Percentiles rank a stretch among this genome's conserved stretches.
These are phyloP conservation scores for Pleurotus citrinopileatus DNA, from an alignment of 768 basidiomycete species.

Conservation along the genomic window DNA sequence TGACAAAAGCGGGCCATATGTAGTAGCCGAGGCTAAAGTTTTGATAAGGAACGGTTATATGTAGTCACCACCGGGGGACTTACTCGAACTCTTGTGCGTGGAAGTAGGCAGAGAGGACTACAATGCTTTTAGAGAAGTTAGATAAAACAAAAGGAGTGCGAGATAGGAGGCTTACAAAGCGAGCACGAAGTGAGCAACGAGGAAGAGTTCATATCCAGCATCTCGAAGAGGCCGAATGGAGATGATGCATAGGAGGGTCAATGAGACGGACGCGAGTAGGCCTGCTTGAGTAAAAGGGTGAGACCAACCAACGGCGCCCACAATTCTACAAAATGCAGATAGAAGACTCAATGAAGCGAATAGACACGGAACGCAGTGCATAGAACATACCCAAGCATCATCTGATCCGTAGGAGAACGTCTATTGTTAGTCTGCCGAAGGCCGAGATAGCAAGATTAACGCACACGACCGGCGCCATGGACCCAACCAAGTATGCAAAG, in stretches of 20 bases:
- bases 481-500: slow-evolving; percentile 46
- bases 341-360: not conserved
- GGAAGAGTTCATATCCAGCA: slow-evolving; percentile 50
- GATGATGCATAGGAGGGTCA: slow-evolving; percentile 42
- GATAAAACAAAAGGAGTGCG: not conserved
- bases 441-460: slow-evolving; percentile 10
- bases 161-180: slow-evolving; percentile 26
- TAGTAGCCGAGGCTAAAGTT: slow-evolving; percentile 32
- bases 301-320: slow-evolving; percentile 13
- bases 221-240: slow-evolving; percentile 48
- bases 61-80: slow-evolving; percentile 9
- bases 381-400: slow-evolving; percentile 16
- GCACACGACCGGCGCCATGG: slow-evolving; percentile 43
- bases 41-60: not conserved
- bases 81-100: slow-evolving; percentile 32
- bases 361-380: no score
- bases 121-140: slow-evolving; percentile 22
- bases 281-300: slow-evolving; percentile 33
- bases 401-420: slow-evolving; percentile 4
- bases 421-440: not conserved
- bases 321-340: slow-evolving; percentile 11
- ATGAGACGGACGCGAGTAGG: slow-evolving; percentile 31
- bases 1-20: slow-evolving; percentile 47
- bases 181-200: slow-evolving; percentile 42
- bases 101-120: slow-evolving; percentile 37